phyloP scores from a whole-genome alignment of 768 basidiomycete species.

The Termitomyces sp. region DNA sequence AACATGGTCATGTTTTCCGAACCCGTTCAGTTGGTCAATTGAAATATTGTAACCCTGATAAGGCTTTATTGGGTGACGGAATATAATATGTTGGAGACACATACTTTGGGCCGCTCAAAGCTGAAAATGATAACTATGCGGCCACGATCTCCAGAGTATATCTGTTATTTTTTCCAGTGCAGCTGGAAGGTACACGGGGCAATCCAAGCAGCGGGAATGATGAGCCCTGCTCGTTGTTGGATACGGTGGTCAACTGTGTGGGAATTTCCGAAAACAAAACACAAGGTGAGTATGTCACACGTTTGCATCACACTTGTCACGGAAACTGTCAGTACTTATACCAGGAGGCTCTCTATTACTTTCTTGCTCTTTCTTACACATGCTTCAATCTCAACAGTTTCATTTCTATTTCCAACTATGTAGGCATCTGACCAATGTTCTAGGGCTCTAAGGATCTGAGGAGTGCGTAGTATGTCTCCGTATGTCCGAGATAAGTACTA shows the following conservation, averaged over 20 bases:
- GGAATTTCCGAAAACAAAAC: constrained; percentile 18
- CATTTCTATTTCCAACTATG: no score
- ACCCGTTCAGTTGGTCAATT: constrained; percentile 5
- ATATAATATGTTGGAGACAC: constrained; percentile 15
- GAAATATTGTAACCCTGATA: constrained; percentile 12
- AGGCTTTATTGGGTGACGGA: constrained; percentile 14
- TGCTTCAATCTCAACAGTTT: no score
- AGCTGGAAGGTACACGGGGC: neutral
- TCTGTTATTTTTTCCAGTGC: neutral
- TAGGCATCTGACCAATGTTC: no score
- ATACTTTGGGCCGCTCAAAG: constrained; percentile 1
- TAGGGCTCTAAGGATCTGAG: no score
- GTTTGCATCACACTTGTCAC: neutral
- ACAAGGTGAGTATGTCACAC: neutral
- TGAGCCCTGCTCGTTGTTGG: constrained; percentile 23
- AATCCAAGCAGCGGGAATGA: constrained; percentile 7
- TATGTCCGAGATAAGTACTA: no score
- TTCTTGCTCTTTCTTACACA: no score
- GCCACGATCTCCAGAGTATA: neutral
- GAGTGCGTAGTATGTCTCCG: no score
- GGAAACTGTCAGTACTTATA: no score
- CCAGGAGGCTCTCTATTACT: no score
- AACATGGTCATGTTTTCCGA: constrained; percentile 12
- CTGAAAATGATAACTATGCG: neutral
- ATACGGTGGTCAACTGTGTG: constrained; percentile 24